These are phyloP conservation scores for Yamadazyma songkhlaensis DNA, from an alignment of 1,139 yeast genomes.

Conservation along the genomic window DNA sequence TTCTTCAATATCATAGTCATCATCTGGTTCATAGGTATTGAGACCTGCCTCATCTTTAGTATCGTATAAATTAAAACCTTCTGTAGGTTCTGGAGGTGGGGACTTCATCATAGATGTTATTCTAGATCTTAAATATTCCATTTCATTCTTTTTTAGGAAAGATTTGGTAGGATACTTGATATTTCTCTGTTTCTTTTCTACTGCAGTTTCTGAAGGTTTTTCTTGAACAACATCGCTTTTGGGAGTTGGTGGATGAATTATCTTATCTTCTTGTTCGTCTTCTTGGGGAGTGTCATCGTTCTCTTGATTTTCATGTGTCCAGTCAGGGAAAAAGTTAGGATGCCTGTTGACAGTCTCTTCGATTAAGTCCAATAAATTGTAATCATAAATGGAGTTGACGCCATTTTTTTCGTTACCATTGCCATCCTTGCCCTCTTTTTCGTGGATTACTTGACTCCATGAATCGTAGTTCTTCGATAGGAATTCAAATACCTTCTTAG, in stretches of 20 bases:
- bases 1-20: conserved; percentile 35
- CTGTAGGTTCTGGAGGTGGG: conserved; percentile 72
- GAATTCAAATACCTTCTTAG: conserved; percentile 31
- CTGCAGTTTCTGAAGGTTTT: background rate
- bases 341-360: conserved; percentile 23
- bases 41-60: conserved; percentile 43
- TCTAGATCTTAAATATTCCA: conserved; percentile 47
- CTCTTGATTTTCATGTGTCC: conserved; percentile 1
- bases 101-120: conserved; percentile 86
- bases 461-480: conserved; percentile 38
- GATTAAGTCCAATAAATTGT: conserved; percentile 30
- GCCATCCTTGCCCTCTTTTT: conserved; percentile 16
- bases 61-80: conserved; percentile 38
- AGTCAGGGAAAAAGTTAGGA: conserved; percentile 9
- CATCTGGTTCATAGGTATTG: conserved; percentile 16
- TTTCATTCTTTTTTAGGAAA: conserved; percentile 29
- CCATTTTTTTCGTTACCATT: conserved; percentile 13
- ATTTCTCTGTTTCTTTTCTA: background rate
- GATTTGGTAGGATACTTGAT: conserved; percentile 13
- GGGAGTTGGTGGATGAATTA: background rate
- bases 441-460: conserved; percentile 36
- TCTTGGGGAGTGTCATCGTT: background rate
- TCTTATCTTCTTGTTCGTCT: background rate
- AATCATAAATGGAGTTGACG: conserved; percentile 25
- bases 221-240: background rate